Conservation (phyloP, 768 basidiomycete genomes). For the Gymnopilus dilepis region DNA sequence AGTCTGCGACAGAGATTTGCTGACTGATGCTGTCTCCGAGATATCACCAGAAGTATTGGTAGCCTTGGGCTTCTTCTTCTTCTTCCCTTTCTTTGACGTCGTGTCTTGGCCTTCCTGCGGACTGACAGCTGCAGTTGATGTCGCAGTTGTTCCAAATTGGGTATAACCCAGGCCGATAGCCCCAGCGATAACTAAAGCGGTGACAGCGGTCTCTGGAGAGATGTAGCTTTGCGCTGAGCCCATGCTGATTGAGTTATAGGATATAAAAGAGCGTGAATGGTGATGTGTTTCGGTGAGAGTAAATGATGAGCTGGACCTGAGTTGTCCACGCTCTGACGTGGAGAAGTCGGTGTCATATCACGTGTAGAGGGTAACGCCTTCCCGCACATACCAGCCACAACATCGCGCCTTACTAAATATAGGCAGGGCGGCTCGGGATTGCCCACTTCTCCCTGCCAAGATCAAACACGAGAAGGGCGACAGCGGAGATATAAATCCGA, state of each 20-base stretch:
- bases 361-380: slow-evolving; percentile 19
- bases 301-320: slow-evolving; percentile 6
- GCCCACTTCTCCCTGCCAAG: slow-evolving; percentile 6
- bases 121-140: slow-evolving; percentile 14
- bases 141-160: slow-evolving; percentile 26
- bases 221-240: slow-evolving; percentile 52
- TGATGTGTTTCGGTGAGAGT: slow-evolving; percentile 19
- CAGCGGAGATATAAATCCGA: slow-evolving; percentile 10
- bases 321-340: slow-evolving; percentile 26
- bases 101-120: slow-evolving; percentile 13
- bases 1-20: slow-evolving; percentile 8
- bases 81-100: slow-evolving; percentile 25
- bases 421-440: background rate
- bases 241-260: slow-evolving; percentile 36
- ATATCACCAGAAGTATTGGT: slow-evolving; percentile 24
- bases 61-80: slow-evolving; percentile 29
- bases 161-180: slow-evolving; percentile 47
- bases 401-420: slow-evolving; percentile 1
- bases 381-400: slow-evolving; percentile 1
- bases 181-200: slow-evolving; percentile 44
- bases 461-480: background rate
- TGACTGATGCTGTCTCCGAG: slow-evolving; percentile 19
- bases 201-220: slow-evolving; percentile 42
- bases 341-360: slow-evolving; percentile 23
- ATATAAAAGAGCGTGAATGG: slow-evolving; percentile 16